A percentile compares a stretch with the other conserved stretches of the same genome.
Evolutionary conservation across 2,329 filamentous ascomycete genomes (phyloP).

Genomic region (Colletotrichum lindemuthianum): DNA sequence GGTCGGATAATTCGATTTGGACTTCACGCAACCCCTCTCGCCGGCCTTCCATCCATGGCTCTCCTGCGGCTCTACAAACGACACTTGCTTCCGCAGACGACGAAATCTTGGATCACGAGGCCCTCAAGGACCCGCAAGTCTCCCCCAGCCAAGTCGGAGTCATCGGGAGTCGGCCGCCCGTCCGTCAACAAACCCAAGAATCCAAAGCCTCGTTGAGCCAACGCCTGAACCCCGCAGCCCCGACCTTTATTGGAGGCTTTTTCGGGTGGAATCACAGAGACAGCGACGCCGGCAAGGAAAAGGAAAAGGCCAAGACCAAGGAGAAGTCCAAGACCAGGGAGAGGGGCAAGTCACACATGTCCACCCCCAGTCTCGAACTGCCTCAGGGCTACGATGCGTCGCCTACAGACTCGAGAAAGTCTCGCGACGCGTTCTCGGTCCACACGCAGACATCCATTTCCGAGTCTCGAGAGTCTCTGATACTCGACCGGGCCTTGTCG

Average conservation of each 20-base stretch:
- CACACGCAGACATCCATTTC: slow-evolving; percentile 66
- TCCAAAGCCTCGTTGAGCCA: slow-evolving; percentile 57
- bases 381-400: slow-evolving; percentile 57
- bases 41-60: slow-evolving; percentile 83
- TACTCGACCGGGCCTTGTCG: slow-evolving; percentile 64
- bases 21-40: slow-evolving; percentile 76
- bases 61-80: slow-evolving; percentile 70
- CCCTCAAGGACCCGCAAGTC: slow-evolving; percentile 60
- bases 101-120: slow-evolving; percentile 69
- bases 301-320: slow-evolving; percentile 47
- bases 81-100: slow-evolving; percentile 72
- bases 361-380: slow-evolving; percentile 51
- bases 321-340: slow-evolving; percentile 46
- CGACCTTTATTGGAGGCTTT: slow-evolving; percentile 83
- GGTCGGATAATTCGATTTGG: slow-evolving; percentile 70
- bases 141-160: slow-evolving; percentile 70
- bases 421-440: slow-evolving; percentile 66
- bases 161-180: slow-evolving; percentile 80
- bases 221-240: slow-evolving; percentile 86
- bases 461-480: slow-evolving; percentile 69
- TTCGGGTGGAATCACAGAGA: slow-evolving; percentile 57
- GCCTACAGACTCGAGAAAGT: slow-evolving; percentile 62
- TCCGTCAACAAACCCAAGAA: slow-evolving; percentile 48
- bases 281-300: slow-evolving; percentile 46
- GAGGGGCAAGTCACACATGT: slow-evolving; percentile 51